Evolutionary conservation across 805 yeast genomes (phyloP).

Genomic region (Huiozyma naganishii): DNA sequence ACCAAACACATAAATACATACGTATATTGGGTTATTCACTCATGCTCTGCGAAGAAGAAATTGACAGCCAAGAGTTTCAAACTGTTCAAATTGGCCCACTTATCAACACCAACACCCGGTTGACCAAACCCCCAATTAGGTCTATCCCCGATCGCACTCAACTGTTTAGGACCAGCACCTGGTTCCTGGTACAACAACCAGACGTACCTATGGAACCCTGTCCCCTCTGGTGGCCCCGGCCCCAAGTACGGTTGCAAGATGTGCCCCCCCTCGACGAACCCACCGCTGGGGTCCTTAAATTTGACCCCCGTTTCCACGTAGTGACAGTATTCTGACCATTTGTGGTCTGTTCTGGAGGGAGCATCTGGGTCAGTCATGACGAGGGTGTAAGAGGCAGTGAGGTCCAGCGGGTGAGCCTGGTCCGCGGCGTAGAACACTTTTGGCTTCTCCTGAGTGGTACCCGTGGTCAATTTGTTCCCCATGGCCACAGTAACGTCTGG

Average conservation of each 20-base stretch:
- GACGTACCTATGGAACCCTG: slow-evolving; percentile 83
- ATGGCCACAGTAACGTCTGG: slow-evolving; percentile 40
- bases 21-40: slow-evolving; percentile 3
- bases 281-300: slow-evolving; percentile 6
- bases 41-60: slow-evolving; percentile 72
- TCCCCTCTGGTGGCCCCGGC: slow-evolving; percentile 83
- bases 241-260: slow-evolving; percentile 54
- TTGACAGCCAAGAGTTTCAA: slow-evolving; percentile 62
- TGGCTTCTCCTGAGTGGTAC: slow-evolving; percentile 59
- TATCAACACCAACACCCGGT: slow-evolving; percentile 68
- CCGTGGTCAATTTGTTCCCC: slow-evolving; percentile 61
- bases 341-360: slow-evolving; percentile 69
- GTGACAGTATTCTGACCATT: slow-evolving; percentile 84
- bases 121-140: slow-evolving; percentile 71
- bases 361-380: slow-evolving; percentile 92
- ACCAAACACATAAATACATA: neutral
- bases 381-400: slow-evolving; percentile 41
- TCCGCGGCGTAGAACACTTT: slow-evolving; percentile 50
- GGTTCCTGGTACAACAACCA: slow-evolving; percentile 63
- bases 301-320: slow-evolving; percentile 44
- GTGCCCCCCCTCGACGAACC: slow-evolving; percentile 22
- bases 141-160: slow-evolving; percentile 19
- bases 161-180: slow-evolving; percentile 13
- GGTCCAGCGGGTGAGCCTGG: slow-evolving; percentile 27
- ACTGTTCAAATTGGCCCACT: slow-evolving; percentile 58